Evolutionary conservation across 345 rosid species (phyloP), one percentile per base, ranked within the genome.

Genomic region (Brassica rapa): DNA sequence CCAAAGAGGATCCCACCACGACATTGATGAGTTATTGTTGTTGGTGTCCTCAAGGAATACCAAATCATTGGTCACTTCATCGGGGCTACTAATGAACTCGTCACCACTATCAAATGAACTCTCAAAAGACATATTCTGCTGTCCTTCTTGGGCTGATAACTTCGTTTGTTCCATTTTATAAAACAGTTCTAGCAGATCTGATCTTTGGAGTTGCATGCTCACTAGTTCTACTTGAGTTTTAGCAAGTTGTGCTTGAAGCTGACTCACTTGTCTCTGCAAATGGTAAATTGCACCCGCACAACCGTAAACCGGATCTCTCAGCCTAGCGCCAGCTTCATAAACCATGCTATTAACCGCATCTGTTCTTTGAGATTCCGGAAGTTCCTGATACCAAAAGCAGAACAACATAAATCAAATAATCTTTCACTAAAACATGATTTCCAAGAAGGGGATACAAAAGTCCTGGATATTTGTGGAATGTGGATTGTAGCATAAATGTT

Each of bases 261-360:
- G 93, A 33, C 71, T 87, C 1, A 93, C 87, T 83, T 91, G 98
- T 33, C 88, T 91, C 35, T 89, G 98, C 6, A 93, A 87, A 49
- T 89, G 94, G 81, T 89, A 91, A 19, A 93, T 89, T 0, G 93
- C 91, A 10, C 98, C 98, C 0, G 98, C 97, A 16, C 93, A 87
- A 4, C 98, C 98, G 74, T 93, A 93, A 24, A 93, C 91, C 2
- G 98, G 98, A 70, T 93, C 98, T 62, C 98, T 82, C 55, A 93
- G 85, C 72, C 98, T 86, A 2, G 98, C 94, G 41, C 91, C 82
- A 0, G 98, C 98, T 73, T 93, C 98, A 12, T 93, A 93, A 0
- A 91, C 98, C 98, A 93, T 93, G 85, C 97, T 91, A 84, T 93
- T 93, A 53, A 93, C 98, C 9, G 98, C 98, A 68, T 93, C 98